These are phyloP conservation scores for Volvox reticuliferus DNA, from an alignment of 139 green algal species.

Conservation along the genomic window DNA sequence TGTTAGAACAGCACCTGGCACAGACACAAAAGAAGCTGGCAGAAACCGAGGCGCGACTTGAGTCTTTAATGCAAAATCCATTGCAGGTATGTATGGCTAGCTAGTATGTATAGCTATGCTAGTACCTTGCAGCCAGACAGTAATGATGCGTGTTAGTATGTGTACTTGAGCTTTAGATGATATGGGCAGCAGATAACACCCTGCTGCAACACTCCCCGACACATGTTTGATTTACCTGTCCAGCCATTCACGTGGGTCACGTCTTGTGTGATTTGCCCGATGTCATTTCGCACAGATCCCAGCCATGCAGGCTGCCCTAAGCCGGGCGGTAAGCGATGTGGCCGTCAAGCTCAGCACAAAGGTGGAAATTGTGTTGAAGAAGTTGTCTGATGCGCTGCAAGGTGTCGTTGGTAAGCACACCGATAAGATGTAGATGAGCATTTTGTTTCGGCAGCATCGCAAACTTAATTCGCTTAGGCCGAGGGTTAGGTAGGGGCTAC, in stretches of 20 bases:
- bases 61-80: not conserved
- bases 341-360: not conserved
- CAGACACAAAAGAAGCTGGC: not conserved
- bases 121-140: too few relatives aligned
- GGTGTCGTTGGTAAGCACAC: not conserved
- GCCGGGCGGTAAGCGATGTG: not conserved
- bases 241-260: too few relatives aligned
- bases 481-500: too few relatives aligned
- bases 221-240: too few relatives aligned
- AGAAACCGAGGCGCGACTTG: not conserved
- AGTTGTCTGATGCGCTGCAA: not conserved
- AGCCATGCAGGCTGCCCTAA: not conserved
- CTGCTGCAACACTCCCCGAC: too few relatives aligned
- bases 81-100: not conserved
- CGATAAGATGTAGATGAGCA: too few relatives aligned
- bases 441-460: too few relatives aligned
- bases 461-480: too few relatives aligned
- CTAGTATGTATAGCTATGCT: not conserved
- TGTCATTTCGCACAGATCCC: not conserved
- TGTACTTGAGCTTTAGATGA: too few relatives aligned
- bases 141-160: too few relatives aligned
- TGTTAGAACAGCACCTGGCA: conserved; percentile 5
- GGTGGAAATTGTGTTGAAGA: not conserved
- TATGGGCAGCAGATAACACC: too few relatives aligned
- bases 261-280: too few relatives aligned